Percentiles rank a stretch among this genome's conserved stretches.
phyloP scores from a whole-genome alignment of 805 yeast species.

The Wickerhamomyces mucosus region DNA sequence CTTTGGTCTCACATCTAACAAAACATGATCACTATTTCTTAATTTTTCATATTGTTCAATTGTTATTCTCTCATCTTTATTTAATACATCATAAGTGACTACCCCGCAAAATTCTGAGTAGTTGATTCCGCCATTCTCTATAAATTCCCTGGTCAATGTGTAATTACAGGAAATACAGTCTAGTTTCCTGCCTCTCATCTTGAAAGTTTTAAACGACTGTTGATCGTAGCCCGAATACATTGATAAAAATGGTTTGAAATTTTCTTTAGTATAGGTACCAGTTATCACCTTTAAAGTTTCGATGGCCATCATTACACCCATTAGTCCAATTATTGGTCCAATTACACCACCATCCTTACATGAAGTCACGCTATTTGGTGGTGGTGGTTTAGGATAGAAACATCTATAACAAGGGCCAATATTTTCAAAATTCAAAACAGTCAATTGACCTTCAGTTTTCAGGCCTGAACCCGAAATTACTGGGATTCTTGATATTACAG shows the following conservation, averaged over 20 bases:
- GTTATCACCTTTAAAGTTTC: conserved; percentile 74
- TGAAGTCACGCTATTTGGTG: conserved; percentile 69
- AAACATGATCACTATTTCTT: conserved; percentile 15
- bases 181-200: conserved; percentile 60
- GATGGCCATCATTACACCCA: conserved; percentile 83
- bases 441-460: conserved; percentile 82
- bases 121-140: conserved; percentile 41
- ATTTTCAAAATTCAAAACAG: conserved; percentile 56
- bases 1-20: conserved; percentile 73
- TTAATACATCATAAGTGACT: conserved; percentile 35
- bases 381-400: conserved; percentile 84
- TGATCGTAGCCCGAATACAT: conserved; percentile 59
- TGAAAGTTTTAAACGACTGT: conserved; percentile 62
- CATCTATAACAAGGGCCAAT: conserved; percentile 92
- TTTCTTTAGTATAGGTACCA: conserved; percentile 38
- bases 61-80: conserved; percentile 35
- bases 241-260: conserved; percentile 60
- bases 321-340: conserved; percentile 92
- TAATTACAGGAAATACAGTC: conserved; percentile 50
- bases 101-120: conserved; percentile 74
- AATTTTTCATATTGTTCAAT: conserved; percentile 26
- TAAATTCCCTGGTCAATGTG: conserved; percentile 33
- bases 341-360: conserved; percentile 92
- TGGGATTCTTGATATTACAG: conserved; percentile 58
- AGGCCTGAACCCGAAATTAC: conserved; percentile 89